Conservation (phyloP, 2,329 filamentous ascomycete genomes). For the Trichoderma oligosporum region DNA sequence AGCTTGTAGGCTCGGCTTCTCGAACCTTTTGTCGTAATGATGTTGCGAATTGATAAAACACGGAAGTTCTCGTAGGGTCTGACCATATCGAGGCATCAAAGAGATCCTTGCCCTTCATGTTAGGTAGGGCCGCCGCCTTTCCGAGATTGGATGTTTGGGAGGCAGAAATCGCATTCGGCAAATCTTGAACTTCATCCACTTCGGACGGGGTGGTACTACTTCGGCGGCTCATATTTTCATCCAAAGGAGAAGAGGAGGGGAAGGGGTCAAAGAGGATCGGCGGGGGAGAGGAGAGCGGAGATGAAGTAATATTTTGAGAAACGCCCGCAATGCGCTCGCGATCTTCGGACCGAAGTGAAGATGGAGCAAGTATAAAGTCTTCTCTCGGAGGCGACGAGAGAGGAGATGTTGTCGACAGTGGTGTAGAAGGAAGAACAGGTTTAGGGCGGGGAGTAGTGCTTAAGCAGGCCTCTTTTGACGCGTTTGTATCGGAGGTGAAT, state of each 20-base stretch:
- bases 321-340: constrained; percentile 25
- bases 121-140: constrained; percentile 44
- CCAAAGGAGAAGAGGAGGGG: constrained; percentile 36
- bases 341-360: constrained; percentile 25
- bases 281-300: constrained; percentile 56
- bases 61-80: constrained; percentile 62
- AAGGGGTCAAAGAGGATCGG: constrained; percentile 51
- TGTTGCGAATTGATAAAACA: constrained; percentile 70
- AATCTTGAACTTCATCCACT: constrained; percentile 42
- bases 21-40: constrained; percentile 61
- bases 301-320: constrained; percentile 40
- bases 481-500: not conserved
- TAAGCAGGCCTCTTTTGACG: constrained; percentile 7
- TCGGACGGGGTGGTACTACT: constrained; percentile 44
- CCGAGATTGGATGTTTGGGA: constrained; percentile 38
- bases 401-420: constrained; percentile 33
- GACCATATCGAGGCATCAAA: constrained; percentile 70
- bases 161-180: constrained; percentile 36
- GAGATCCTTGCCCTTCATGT: constrained; percentile 66
- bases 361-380: constrained; percentile 29
- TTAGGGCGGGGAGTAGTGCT: constrained; percentile 22
- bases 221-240: constrained; percentile 33
- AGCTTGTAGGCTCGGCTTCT: constrained; percentile 60
- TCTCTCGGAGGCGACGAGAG: constrained; percentile 38
- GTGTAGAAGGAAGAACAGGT: constrained; percentile 19